Evolutionary conservation across 768 basidiomycete genomes (phyloP).

Genomic region (Agrocybe chaxingu): DNA sequence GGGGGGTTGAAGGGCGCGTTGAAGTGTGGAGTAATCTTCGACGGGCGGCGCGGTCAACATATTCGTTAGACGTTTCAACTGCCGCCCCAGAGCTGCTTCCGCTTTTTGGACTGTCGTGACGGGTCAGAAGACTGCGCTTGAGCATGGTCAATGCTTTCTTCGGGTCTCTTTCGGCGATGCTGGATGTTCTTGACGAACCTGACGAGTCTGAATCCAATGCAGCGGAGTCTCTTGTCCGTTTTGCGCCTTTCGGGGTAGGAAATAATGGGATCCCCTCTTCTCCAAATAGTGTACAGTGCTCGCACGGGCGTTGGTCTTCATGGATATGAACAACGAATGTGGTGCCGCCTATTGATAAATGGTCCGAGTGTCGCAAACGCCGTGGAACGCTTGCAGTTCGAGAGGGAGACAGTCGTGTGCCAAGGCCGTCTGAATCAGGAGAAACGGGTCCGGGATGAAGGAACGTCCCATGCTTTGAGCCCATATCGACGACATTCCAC

Average conservation of each 20-base stretch:
- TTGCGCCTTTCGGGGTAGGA: conserved; percentile 23
- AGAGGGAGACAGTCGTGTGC: conserved; percentile 58
- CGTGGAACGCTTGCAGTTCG: conserved; percentile 69
- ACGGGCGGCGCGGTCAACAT: conserved; percentile 70
- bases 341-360: conserved; percentile 65
- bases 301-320: conserved; percentile 55
- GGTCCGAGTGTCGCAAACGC: conserved; percentile 60
- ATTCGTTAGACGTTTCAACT: conserved; percentile 24
- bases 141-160: conserved; percentile 67
- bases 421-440: conserved; percentile 23
- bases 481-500: conserved; percentile 84
- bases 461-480: conserved; percentile 82
- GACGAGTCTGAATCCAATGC: conserved; percentile 22
- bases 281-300: conserved; percentile 50
- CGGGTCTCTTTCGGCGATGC: conserved; percentile 36
- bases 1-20: conserved; percentile 52
- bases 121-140: conserved; percentile 59
- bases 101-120: conserved; percentile 29
- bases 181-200: conserved; percentile 16
- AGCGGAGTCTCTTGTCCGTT: conserved; percentile 25
- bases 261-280: conserved; percentile 62
- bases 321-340: conserved; percentile 73
- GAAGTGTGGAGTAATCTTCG: conserved; percentile 58
- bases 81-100: conserved; percentile 8
- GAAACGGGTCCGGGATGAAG: conserved; percentile 32